Evolutionary conservation across 345 rosid genomes (phyloP).

Genomic region (Citrus trifoliata): DNA sequence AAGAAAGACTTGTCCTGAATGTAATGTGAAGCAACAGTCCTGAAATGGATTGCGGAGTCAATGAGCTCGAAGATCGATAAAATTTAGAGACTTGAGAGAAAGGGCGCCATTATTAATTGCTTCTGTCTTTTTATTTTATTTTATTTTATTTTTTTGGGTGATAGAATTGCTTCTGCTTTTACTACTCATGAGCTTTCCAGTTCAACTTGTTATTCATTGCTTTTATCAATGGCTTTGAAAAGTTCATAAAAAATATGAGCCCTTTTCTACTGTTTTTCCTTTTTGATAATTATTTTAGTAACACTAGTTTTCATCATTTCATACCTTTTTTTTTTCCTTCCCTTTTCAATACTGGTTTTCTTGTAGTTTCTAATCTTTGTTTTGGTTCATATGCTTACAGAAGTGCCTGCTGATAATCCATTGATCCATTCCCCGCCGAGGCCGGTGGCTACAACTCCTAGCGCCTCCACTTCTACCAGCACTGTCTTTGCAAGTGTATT

Average conservation of each 20-base stretch:
- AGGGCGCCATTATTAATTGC: conserved; percentile 40
- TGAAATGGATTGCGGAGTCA: conserved; percentile 1
- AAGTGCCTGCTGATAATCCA: conserved; percentile 57
- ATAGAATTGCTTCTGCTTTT: conserved; percentile 26
- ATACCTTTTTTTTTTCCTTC: background rate
- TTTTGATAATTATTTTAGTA: background rate
- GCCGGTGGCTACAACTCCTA: conserved; percentile 23
- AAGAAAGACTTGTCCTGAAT: background rate
- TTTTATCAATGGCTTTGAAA: conserved; percentile 11
- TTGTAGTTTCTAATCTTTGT: background rate
- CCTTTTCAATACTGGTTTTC: background rate
- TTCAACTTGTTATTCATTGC: conserved; percentile 15
- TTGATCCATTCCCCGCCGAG: conserved; percentile 33
- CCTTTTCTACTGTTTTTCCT: background rate
- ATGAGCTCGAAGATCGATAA: conserved; percentile 30
- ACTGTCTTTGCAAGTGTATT: conserved; percentile 47
- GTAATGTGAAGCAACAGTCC: background rate
- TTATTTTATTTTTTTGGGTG: too few relatives aligned
- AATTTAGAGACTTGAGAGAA: conserved; percentile 22
- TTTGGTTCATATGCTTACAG: conserved; percentile 24
- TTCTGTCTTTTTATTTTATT: too few relatives aligned
- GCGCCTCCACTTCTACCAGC: conserved; percentile 22
- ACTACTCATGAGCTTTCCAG: conserved; percentile 19
- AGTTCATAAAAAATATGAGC: conserved; percentile 4
- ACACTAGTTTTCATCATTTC: background rate